Percentiles rank a stretch among this genome's conserved stretches.
phyloP scores from a whole-genome alignment of 2,329 filamentous ascomycete species.

The Trichophaea hybrida region DNA sequence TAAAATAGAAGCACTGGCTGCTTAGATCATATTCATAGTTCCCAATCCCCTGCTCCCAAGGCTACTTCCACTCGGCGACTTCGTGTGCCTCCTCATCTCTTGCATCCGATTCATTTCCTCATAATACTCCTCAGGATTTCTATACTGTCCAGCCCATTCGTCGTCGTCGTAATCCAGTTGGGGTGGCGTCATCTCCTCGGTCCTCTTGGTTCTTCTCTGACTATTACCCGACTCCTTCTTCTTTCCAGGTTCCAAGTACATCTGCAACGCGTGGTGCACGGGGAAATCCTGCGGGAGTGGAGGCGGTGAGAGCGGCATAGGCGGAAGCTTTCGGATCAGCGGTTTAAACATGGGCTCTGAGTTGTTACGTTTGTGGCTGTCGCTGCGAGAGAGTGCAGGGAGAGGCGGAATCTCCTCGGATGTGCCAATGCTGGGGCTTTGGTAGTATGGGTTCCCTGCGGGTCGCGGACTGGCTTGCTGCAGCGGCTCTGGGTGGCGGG shows the following conservation, averaged over 20 bases:
- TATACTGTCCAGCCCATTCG: neutral
- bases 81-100: neutral
- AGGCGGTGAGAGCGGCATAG: constrained; percentile 19
- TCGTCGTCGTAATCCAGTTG: neutral
- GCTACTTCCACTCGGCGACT: neutral
- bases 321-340: constrained; percentile 19
- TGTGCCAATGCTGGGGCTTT: neutral
- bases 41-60: neutral
- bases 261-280: constrained; percentile 20
- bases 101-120: neutral
- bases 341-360: constrained; percentile 16
- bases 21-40: neutral
- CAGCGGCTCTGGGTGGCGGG: neutral
- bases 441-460: neutral
- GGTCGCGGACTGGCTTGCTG: neutral
- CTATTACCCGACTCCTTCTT: neutral
- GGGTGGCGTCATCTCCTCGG: constrained; percentile 8
- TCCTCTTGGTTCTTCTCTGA: constrained; percentile 3
- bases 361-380: constrained; percentile 13
- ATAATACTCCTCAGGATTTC: neutral
- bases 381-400: neutral
- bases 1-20: no score
- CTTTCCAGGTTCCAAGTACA: constrained; percentile 19
- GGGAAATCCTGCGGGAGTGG: constrained; percentile 22
- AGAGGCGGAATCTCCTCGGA: neutral